A percentile compares a stretch with the other conserved stretches of the same genome.
Conservation (phyloP, 371 early-diverging fungal species). For the Mortierella sp. region DNA sequence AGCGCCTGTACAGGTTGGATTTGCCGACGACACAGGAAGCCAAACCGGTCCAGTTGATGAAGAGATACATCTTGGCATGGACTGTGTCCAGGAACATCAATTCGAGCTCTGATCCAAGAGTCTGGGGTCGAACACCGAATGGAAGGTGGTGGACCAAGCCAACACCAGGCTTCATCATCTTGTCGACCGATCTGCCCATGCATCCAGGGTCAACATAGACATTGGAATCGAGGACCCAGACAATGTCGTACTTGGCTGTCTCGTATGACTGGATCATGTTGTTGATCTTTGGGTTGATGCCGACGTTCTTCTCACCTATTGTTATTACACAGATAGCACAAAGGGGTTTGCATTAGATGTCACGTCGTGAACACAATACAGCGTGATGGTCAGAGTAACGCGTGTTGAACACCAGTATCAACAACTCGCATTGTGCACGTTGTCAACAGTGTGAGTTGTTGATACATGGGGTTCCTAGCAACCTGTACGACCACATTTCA, state of each 20-base stretch:
- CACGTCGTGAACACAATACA: constrained; percentile 13
- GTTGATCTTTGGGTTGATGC: constrained; percentile 95
- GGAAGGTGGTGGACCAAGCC: constrained; percentile 96
- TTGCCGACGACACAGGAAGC: constrained; percentile 95
- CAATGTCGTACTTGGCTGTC: constrained; percentile 82
- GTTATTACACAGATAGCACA: too few species aligned
- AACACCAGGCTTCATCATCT: constrained; percentile 75
- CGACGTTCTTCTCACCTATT: constrained; percentile 75
- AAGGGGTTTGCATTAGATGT: constrained; percentile 5
- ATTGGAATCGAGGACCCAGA: constrained; percentile 96
- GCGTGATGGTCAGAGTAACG: constrained; percentile 7
- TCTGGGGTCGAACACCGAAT: constrained; percentile 75
- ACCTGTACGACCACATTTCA: too few species aligned
- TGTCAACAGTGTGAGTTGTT: too few species aligned
- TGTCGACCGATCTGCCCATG: constrained; percentile 81
- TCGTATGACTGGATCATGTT: constrained; percentile 89
- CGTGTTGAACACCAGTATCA: not conserved
- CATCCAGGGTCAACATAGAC: constrained; percentile 81
- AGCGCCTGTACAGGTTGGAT: constrained; percentile 89
- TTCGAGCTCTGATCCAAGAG: constrained; percentile 88
- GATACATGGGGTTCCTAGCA: too few species aligned
- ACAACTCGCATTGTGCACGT: too few species aligned
- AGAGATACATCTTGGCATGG: constrained; percentile 94
- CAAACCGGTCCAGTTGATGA: constrained; percentile 85
- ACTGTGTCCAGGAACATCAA: constrained; percentile 85